Conservation (phyloP, 176 grass and related monocot species). For the Eremochloa ophiuroides region DNA sequence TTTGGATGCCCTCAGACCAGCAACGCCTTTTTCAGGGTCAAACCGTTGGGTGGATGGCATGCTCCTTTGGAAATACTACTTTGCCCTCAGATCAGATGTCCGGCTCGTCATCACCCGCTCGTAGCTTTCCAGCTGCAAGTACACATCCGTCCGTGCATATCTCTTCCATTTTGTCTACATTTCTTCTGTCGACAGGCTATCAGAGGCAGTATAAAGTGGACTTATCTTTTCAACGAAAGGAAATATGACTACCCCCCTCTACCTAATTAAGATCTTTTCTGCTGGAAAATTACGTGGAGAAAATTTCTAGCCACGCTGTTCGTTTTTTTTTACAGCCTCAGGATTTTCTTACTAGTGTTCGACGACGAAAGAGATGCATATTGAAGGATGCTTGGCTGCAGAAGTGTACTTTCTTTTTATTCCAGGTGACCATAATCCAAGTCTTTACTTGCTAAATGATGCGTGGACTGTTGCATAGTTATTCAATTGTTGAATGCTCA, state of each 20-base stretch:
- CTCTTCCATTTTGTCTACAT: neutral
- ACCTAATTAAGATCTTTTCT: neutral
- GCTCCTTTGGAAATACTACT: neutral
- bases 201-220: slow-evolving; percentile 13
- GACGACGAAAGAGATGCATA: too few relatives aligned
- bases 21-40: slow-evolving; percentile 22
- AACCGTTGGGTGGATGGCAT: neutral
- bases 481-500: too few relatives aligned
- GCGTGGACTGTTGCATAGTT: too few relatives aligned
- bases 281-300: neutral
- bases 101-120: slow-evolving; percentile 3
- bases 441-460: too few relatives aligned
- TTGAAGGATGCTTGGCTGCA: neutral
- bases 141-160: slow-evolving; percentile 46
- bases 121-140: slow-evolving; percentile 36
- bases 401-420: neutral
- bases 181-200: slow-evolving; percentile 11
- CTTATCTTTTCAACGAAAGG: slow-evolving; percentile 11
- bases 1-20: too few relatives aligned
- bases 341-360: neutral
- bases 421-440: too few relatives aligned
- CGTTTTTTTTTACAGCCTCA: neutral
- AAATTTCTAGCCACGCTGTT: neutral
- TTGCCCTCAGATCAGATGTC: neutral
- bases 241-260: neutral